Conservation (phyloP, 2,329 filamentous ascomycete genomes). For the Phialophora tarda region DNA sequence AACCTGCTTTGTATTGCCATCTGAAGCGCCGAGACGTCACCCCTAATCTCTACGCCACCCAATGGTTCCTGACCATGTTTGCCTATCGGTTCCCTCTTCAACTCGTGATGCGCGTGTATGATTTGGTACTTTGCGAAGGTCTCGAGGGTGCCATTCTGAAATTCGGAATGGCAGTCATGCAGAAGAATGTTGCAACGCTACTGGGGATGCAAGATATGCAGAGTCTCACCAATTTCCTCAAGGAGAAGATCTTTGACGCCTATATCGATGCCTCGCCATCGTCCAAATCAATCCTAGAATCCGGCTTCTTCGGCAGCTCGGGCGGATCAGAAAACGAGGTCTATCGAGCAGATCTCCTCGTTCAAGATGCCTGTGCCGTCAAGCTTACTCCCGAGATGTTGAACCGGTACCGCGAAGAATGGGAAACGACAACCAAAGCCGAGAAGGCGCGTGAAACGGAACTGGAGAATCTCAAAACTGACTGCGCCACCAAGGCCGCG, state of each 20-base stretch:
- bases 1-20: conserved; percentile 94
- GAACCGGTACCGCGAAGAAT: conserved; percentile 79
- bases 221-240: conserved; percentile 84
- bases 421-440: conserved; percentile 85
- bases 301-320: conserved; percentile 94
- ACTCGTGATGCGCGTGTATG: conserved; percentile 93
- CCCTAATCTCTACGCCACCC: conserved; percentile 92
- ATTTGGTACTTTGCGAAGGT: conserved; percentile 91
- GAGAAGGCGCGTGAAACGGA: conserved; percentile 85
- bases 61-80: conserved; percentile 99
- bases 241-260: conserved; percentile 92
- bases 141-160: conserved; percentile 86
- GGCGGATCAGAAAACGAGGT: conserved; percentile 91
- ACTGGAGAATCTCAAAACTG: conserved; percentile 71
- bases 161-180: conserved; percentile 94
- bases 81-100: conserved; percentile 97
- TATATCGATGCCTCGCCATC: conserved; percentile 96
- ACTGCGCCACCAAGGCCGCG: conserved; percentile 70
- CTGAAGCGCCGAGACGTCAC: conserved; percentile 85
- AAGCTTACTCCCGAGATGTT: conserved; percentile 83
- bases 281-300: conserved; percentile 90
- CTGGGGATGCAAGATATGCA: conserved; percentile 90
- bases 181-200: conserved; percentile 81
- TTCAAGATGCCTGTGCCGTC: conserved; percentile 88
- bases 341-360: conserved; percentile 90